phyloP scores from a whole-genome alignment of 2,329 filamentous ascomycete species.

The Penicillium sp. region DNA sequence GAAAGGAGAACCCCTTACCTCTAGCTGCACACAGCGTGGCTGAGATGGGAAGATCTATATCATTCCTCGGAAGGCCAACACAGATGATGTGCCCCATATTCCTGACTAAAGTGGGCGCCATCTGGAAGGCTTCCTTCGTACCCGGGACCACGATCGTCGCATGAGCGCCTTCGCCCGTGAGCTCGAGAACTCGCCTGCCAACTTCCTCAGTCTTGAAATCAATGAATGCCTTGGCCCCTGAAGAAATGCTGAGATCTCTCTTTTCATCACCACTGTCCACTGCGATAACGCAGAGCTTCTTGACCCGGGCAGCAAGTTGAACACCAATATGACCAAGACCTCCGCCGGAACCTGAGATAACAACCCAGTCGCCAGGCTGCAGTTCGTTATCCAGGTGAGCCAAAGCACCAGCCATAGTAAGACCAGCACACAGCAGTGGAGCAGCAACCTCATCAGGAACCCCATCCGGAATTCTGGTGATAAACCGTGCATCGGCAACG shows the following conservation, averaged over 20 bases:
- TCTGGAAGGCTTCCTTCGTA: constrained; percentile 22
- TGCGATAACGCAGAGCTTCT: constrained; percentile 60
- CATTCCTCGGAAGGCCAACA: constrained; percentile 26
- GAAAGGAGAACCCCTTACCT: constrained; percentile 13
- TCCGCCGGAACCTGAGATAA: constrained; percentile 54
- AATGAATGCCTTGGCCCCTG: constrained; percentile 24
- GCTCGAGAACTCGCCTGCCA: constrained; percentile 18
- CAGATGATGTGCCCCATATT: constrained; percentile 26
- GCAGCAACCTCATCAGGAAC: constrained; percentile 22
- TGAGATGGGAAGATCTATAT: constrained; percentile 26
- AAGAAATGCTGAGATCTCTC: constrained; percentile 21
- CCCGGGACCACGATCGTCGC: constrained; percentile 26
- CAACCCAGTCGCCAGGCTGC: constrained; percentile 39
- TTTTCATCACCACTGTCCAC: constrained; percentile 24
- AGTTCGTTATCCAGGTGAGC: constrained; percentile 21
- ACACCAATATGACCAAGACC: constrained; percentile 58
- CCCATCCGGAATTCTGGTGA: constrained; percentile 22
- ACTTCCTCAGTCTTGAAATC: constrained; percentile 28
- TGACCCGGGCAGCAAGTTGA: constrained; percentile 55
- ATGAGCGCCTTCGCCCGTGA: constrained; percentile 26
- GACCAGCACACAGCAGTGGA: constrained; percentile 23
- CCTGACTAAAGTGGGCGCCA: constrained; percentile 21
- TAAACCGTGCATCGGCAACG: constrained; percentile 25
- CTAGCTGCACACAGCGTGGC: constrained; percentile 28
- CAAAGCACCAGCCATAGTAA: constrained; percentile 26